phyloP scores from a whole-genome alignment of 805 yeast genomes.

The Wickerhamomyces mucosus region DNA sequence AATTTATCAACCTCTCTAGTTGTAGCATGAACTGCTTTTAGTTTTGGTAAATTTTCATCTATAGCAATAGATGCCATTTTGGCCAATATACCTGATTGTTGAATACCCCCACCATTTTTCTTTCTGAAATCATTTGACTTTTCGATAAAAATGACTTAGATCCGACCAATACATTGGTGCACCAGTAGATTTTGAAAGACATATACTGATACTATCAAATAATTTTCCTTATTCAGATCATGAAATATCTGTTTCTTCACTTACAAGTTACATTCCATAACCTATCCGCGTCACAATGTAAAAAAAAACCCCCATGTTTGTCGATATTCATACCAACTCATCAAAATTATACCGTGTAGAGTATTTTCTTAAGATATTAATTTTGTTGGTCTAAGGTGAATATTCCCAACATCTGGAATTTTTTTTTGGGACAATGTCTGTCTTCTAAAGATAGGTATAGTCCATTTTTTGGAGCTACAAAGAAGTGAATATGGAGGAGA shows the following conservation, averaged over 20 bases:
- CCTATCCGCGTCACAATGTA: slow-evolving; percentile 95
- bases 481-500: slow-evolving; percentile 84
- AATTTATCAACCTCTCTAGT: slow-evolving; percentile 44
- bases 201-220: slow-evolving; percentile 81
- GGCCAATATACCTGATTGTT: slow-evolving; percentile 78
- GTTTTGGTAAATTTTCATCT: slow-evolving; percentile 50
- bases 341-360: slow-evolving; percentile 71
- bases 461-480: slow-evolving; percentile 82
- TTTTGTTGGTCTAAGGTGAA: slow-evolving; percentile 83
- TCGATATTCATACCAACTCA: slow-evolving; percentile 66
- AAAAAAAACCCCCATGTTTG: slow-evolving; percentile 40
- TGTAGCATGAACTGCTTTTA: slow-evolving; percentile 36
- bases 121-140: slow-evolving; percentile 82
- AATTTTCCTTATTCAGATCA: slow-evolving; percentile 60
- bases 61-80: slow-evolving; percentile 73
- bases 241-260: slow-evolving; percentile 45
- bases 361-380: slow-evolving; percentile 85
- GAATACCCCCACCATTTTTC: slow-evolving; percentile 89
- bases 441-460: slow-evolving; percentile 73
- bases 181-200: slow-evolving; percentile 84
- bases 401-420: slow-evolving; percentile 68
- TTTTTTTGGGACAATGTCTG: slow-evolving; percentile 47
- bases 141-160: slow-evolving; percentile 47
- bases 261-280: slow-evolving; percentile 89
- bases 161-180: no score